phyloP scores from a whole-genome alignment of 2,329 filamentous ascomycete genomes.

The Sphaerulina vaccinii region DNA sequence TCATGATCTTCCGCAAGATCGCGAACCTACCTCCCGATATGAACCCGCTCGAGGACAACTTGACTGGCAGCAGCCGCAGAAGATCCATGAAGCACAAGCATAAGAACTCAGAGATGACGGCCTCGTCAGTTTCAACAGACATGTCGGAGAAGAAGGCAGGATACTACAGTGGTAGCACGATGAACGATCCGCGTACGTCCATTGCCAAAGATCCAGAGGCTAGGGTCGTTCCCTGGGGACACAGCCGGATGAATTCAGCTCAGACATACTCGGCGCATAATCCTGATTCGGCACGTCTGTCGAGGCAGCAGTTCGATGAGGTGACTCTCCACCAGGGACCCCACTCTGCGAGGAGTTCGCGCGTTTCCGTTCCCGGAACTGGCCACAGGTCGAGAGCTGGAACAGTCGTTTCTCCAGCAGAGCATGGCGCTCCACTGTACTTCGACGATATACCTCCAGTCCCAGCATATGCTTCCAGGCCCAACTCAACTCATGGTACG shows the following conservation, averaged over 20 bases:
- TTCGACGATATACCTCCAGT: slow-evolving; percentile 22
- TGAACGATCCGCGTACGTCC: slow-evolving; percentile 41
- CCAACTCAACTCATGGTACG: slow-evolving; percentile 10
- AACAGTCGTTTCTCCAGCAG: slow-evolving; percentile 19
- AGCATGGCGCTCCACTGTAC: slow-evolving; percentile 17
- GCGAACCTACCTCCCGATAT: slow-evolving; percentile 81
- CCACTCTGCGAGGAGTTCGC: slow-evolving; percentile 39
- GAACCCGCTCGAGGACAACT: slow-evolving; percentile 85
- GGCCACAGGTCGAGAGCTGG: slow-evolving; percentile 23
- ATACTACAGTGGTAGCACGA: slow-evolving; percentile 47
- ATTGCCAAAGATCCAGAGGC: slow-evolving; percentile 43
- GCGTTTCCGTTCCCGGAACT: slow-evolving; percentile 35
- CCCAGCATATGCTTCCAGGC: slow-evolving; percentile 10
- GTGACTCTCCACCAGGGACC: slow-evolving; percentile 32
- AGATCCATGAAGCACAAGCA: slow-evolving; percentile 66
- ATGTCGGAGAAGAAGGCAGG: slow-evolving; percentile 60
- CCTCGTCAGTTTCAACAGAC: slow-evolving; percentile 31
- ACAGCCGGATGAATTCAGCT: slow-evolving; percentile 67
- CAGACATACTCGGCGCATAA: slow-evolving; percentile 56
- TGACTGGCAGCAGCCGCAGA: slow-evolving; percentile 63
- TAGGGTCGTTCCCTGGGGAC: slow-evolving; percentile 70
- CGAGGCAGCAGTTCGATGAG: slow-evolving; percentile 51
- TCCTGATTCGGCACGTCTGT: slow-evolving; percentile 53
- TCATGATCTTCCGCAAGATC: slow-evolving; percentile 78
- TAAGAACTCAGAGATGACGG: slow-evolving; percentile 59